Evolutionary conservation across 306 rosid genomes (phyloP).

Genomic region (Fragaria nilgerrensis): DNA sequence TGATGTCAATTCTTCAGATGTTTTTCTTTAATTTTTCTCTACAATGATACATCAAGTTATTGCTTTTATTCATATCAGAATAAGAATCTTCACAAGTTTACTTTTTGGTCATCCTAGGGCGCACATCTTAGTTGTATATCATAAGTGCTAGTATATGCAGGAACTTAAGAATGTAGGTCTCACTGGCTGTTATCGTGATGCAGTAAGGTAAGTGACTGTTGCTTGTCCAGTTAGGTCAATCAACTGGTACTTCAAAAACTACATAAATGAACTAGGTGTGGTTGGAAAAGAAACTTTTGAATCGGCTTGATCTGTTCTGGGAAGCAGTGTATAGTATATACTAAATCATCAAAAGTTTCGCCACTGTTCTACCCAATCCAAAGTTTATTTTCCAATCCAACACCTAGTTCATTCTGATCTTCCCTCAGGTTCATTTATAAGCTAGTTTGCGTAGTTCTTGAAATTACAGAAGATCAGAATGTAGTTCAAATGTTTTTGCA

Average conservation of each 20-base stretch:
- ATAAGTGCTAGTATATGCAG: neutral
- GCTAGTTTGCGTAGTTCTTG: neutral
- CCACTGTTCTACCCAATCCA: too few species aligned
- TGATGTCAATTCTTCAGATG: neutral
- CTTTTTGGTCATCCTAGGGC: neutral
- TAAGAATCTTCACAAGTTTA: neutral
- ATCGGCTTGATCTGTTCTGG: neutral
- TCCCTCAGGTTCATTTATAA: neutral
- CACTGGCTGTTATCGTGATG: neutral
- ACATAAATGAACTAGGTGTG: neutral
- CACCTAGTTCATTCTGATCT: conserved; percentile 6
- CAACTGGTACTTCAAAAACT: neutral
- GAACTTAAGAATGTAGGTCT: neutral
- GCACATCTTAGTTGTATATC: neutral
- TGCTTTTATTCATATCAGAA: neutral
- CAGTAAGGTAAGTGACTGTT: neutral
- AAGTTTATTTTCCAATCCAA: neutral
- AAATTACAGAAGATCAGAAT: neutral
- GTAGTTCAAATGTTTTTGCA: neutral
- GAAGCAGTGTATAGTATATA: neutral
- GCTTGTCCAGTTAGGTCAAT: neutral
- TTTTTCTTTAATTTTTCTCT: neutral
- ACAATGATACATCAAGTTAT: neutral
- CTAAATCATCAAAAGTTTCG: too few species aligned
- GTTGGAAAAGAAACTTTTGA: neutral